Conservation (phyloP, 352 stramenopile species). For the Phytopythium helicoides region DNA sequence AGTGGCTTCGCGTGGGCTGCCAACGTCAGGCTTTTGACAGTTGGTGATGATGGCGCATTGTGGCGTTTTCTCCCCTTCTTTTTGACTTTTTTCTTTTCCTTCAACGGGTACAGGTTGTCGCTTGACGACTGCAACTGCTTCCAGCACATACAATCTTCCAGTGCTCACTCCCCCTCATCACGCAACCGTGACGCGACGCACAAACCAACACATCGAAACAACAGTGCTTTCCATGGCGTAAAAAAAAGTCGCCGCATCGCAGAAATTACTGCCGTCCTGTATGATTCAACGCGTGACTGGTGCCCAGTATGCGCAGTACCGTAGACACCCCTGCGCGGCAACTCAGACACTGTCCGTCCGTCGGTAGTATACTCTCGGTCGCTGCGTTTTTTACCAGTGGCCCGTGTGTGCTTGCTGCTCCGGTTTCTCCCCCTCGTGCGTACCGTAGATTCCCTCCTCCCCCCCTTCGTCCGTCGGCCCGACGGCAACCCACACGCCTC, state of each 20-base stretch:
- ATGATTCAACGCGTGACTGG: too few species aligned
- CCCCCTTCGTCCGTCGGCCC: too few species aligned
- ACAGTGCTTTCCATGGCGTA: not conserved
- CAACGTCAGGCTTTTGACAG: too few species aligned
- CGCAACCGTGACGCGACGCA: constrained; percentile 43
- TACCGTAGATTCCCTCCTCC: too few species aligned
- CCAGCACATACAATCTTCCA: too few species aligned
- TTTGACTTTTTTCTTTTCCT: not conserved
- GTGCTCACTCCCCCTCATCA: not conserved
- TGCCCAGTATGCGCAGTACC: not conserved
- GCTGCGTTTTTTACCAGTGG: constrained; percentile 39
- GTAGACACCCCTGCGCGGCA: not conserved
- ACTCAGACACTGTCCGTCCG: constrained; percentile 20
- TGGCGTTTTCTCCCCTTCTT: constrained; percentile 1
- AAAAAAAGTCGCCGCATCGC: constrained; percentile 29
- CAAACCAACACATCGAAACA: constrained; percentile 18
- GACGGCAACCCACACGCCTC: too few species aligned
- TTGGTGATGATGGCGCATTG: too few species aligned
- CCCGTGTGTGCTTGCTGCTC: constrained; percentile 33
- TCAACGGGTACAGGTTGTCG: constrained; percentile 6
- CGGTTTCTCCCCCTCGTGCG: constrained; percentile 29
- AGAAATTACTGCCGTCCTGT: too few species aligned
- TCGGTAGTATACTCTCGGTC: constrained; percentile 19
- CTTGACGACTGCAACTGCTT: constrained; percentile 3
- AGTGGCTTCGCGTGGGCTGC: too few species aligned